Conservation (phyloP, 306 rosid species). For the Prosopis cineraria region DNA sequence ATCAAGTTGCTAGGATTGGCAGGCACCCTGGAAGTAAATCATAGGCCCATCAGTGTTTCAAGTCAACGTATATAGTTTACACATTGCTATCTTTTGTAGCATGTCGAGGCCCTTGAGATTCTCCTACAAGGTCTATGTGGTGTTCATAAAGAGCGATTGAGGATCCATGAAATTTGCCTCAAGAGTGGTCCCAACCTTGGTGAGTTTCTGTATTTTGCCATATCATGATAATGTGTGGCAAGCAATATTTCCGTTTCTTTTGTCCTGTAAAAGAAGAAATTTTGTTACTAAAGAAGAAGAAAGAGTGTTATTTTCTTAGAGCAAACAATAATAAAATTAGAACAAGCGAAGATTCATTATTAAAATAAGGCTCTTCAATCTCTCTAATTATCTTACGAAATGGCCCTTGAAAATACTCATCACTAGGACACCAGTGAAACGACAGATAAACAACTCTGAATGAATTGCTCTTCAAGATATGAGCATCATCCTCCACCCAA, state of each 20-base stretch:
- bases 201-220: conserved; percentile 33
- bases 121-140: conserved; percentile 98
- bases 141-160: conserved; percentile 76
- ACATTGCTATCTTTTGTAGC: conserved; percentile 54
- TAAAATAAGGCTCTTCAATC: conserved; percentile 5
- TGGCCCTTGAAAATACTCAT: neutral
- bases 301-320: neutral
- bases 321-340: neutral
- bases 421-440: conserved; percentile 3
- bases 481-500: neutral
- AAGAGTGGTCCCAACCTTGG: conserved; percentile 87
- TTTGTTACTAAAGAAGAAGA: conserved; percentile 1
- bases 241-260: neutral
- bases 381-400: conserved; percentile 4
- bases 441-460: conserved; percentile 4
- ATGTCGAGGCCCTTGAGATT: conserved; percentile 95
- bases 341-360: neutral
- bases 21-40: neutral
- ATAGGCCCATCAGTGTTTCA: neutral
- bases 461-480: neutral
- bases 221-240: neutral
- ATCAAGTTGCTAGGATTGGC: neutral
- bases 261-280: neutral
- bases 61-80: conserved; percentile 16
- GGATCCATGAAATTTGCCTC: conserved; percentile 87